Evolutionary conservation across 73 alveolate genomes (phyloP), one percentile per base, ranked within the genome.

Genomic region (Urostyla sp.): DNA sequence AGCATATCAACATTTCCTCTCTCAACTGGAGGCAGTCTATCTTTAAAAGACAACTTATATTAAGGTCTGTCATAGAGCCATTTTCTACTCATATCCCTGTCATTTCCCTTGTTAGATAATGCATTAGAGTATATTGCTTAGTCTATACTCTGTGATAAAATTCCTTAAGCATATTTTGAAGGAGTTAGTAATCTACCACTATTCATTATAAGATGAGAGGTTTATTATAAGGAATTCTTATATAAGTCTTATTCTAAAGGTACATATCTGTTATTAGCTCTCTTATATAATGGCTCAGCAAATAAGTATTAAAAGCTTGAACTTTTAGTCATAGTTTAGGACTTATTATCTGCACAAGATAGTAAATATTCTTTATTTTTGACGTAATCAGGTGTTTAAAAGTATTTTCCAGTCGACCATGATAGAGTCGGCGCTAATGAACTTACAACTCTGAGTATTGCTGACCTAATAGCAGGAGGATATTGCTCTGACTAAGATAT

Each of bases 1-100:
- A 81, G 55, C 72, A 81, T 35, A 38, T 81, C 91, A 28, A 37
- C 53, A 11, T 66, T 58, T 16, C 67, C 30, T 54, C 61, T 53
- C 58, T 78, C 74, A 0, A 48, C 81, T 52, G 91, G 91, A 6
- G 85, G 85, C 28, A 81, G 32, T 69, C 38, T 45, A 36, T 81
- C 85, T 63, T 63, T 63, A 32, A 10, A 63, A 34, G 61, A 43
- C 3, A 63, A 23, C 31, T 63, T 63, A 31, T 63, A 63, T 3
- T 20, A 32, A 20, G 79, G 79, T 38, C 79, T 63, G 44, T 63
- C 79, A 40, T 63, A 63, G 15, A 63, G 60, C 79, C 79, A 63
- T 40, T 63, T 63, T 43, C 79, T 63, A 5, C 24, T 3, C 13
- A 63, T 16, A 23, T 63, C 79, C 24, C 36, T 13, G 4, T 63